These are phyloP conservation scores for Triticum timopheevii DNA, from an alignment of 176 grass and related monocot species.

Conservation along the genomic window DNA sequence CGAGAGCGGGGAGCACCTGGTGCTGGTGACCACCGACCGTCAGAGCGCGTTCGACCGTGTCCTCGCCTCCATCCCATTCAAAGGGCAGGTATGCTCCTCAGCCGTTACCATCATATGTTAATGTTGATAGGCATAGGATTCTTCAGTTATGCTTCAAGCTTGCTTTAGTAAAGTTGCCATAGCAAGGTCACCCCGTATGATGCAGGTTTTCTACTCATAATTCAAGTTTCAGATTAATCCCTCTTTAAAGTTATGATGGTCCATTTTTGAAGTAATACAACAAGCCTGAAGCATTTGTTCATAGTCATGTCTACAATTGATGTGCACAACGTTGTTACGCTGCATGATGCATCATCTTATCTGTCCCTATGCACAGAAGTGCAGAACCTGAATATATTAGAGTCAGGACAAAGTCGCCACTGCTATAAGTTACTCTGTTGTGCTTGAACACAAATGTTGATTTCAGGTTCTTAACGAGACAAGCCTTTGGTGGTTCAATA, in stretches of 20 bases:
- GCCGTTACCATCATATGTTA: too few species aligned
- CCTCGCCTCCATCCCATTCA: constrained; percentile 92
- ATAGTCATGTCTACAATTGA: not conserved
- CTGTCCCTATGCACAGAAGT: not conserved
- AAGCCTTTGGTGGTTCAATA: constrained; percentile 93
- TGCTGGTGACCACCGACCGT: constrained; percentile 90
- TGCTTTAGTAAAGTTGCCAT: not conserved
- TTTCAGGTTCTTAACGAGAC: constrained; percentile 94
- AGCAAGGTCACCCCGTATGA: too few species aligned
- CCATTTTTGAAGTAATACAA: too few species aligned
- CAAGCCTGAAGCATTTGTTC: not conserved
- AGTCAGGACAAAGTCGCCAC: not conserved
- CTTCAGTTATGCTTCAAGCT: not conserved
- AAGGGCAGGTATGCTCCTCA: constrained; percentile 72
- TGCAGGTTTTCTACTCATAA: not conserved
- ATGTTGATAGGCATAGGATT: not conserved
- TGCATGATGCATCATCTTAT: not conserved
- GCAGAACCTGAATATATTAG: not conserved
- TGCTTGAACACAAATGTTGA: not conserved
- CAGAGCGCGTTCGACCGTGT: constrained; percentile 96
- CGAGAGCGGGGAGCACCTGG: constrained; percentile 77
- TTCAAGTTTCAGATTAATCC: not conserved
- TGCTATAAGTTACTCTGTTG: not conserved
- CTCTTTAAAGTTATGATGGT: too few species aligned
- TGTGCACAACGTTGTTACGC: not conserved